Base-by-base conservation (phyloP, 2,329 filamentous ascomycete species). In the Diplodia sapinea region DNA sequence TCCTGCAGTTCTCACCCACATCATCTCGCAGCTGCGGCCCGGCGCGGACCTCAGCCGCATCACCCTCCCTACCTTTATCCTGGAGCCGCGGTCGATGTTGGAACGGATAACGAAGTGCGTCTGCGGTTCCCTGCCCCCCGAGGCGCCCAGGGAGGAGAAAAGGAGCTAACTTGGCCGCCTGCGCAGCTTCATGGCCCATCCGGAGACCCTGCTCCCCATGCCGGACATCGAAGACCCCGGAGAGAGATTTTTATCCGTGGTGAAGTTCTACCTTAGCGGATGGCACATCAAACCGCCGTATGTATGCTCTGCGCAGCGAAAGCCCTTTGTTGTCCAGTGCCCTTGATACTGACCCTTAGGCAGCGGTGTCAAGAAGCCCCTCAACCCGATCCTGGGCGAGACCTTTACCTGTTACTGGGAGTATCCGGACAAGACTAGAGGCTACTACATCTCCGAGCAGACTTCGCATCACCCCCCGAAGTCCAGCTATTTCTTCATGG, bases 251-350 rank as follows among this genome's bases (percentile, higher is more conserved):
- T 89, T 98, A 36, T 92, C 93, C 15, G 95, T 99, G 61, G 92
- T 97, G 77, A 97, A 96, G 81, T 99, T 99, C 80, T 99, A 99
- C 80, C 84, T 99, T 54, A 97, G 93, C 79, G 95, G 95, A 74
- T 99, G 95, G 95, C 95, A 99, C 79, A 97, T 99, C 78, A 95
- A 94, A 80, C 95, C 95, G 76, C 91, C 93, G 93, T 96, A 87
- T 76, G 91, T 85, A 64, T 47, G 50, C 64, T 43, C 66, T 51
- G 57, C 57, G 66, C 66, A 57, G 40, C 65, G n/a, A 33, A 43
- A 6, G 6, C 6, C 12, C n/a, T 47, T 55, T n/a, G 23, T 55
- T 17, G 13, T 20, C 17, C 29, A 9, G 26, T 33, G 33, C 29
- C 29, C 17, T 55, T 17, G 62, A 54, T 20, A 7, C 49, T 38